Conservation (phyloP, 257 asterid species). For the Parsonsia alboflavescens region DNA sequence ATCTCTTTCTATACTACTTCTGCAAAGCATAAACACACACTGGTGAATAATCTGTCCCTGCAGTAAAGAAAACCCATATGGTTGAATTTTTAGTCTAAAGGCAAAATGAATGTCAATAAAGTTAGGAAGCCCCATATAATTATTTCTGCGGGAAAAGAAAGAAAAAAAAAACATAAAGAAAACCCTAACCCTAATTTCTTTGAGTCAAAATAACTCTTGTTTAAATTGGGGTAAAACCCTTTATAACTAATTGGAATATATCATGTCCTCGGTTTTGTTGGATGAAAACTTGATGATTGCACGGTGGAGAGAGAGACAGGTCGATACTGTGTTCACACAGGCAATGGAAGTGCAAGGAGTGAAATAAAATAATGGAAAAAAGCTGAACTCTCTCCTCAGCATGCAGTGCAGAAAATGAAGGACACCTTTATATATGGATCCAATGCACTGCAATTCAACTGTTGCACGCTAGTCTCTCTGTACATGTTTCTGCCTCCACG, state of each 20-base stretch:
- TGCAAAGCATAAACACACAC: slow-evolving; percentile 1
- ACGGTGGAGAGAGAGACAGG: slow-evolving; percentile 3
- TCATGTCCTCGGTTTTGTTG: too few relatives aligned
- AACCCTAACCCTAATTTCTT: slow-evolving; percentile 6
- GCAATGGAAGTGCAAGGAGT: neutral
- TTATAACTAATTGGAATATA: too few relatives aligned
- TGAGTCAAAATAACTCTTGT: neutral
- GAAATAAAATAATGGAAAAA: slow-evolving; percentile 17
- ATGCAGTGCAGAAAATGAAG: slow-evolving; percentile 5
- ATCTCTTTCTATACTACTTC: neutral
- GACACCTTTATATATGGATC: slow-evolving; percentile 22
- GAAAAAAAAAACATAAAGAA: neutral
- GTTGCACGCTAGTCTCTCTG: slow-evolving; percentile 11
- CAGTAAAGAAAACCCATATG: too few relatives aligned
- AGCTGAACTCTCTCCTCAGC: slow-evolving; percentile 7
- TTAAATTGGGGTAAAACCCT: neutral
- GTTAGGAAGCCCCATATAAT: neutral
- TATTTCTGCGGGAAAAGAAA: too few relatives aligned
- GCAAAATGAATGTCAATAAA: slow-evolving; percentile 6
- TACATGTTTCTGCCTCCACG: neutral
- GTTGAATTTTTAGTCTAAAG: neutral
- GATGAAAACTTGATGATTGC: neutral
- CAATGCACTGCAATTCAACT: slow-evolving; percentile 21
- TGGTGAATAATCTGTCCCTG: neutral
- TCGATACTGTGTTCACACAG: slow-evolving; percentile 2